Percentiles rank a stretch among this genome's conserved stretches.
These are phyloP conservation scores for Sphagnum fallax DNA, from an alignment of 228 moss, liverwort and hornwort genomes.

Conservation along the genomic window DNA sequence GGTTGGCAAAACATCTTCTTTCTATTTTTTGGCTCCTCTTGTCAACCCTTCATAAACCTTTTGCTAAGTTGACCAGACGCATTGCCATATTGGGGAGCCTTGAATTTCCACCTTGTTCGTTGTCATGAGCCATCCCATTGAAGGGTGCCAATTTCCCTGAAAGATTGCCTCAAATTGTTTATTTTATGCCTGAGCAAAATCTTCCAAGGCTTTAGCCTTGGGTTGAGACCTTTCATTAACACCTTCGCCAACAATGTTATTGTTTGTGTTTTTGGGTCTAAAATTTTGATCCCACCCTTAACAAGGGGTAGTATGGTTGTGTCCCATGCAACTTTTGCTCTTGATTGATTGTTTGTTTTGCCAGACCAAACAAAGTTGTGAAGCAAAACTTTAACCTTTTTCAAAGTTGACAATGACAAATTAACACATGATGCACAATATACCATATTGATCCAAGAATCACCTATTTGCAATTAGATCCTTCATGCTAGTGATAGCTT, in stretches of 20 bases:
- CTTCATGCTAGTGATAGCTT: not conserved
- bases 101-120: not conserved
- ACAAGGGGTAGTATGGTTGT: not conserved
- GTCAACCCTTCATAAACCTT: too few relatives aligned
- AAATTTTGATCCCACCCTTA: not conserved
- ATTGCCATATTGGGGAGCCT: not conserved
- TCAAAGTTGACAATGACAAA: not conserved
- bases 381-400: not conserved
- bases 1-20: not conserved
- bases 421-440: not conserved
- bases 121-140: not conserved
- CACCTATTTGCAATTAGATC: not conserved
- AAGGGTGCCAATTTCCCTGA: not conserved
- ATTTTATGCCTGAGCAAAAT: not conserved
- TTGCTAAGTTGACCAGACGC: not conserved
- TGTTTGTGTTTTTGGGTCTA: not conserved
- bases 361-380: not conserved
- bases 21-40: not conserved
- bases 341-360: not conserved
- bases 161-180: not conserved
- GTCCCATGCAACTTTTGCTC: not conserved
- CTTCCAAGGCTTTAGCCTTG: not conserved
- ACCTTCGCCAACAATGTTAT: not conserved
- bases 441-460: conserved; percentile 3
- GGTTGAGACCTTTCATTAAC: not conserved